phyloP scores from a whole-genome alignment of 768 basidiomycete species.

The Kwoniella sp. region DNA sequence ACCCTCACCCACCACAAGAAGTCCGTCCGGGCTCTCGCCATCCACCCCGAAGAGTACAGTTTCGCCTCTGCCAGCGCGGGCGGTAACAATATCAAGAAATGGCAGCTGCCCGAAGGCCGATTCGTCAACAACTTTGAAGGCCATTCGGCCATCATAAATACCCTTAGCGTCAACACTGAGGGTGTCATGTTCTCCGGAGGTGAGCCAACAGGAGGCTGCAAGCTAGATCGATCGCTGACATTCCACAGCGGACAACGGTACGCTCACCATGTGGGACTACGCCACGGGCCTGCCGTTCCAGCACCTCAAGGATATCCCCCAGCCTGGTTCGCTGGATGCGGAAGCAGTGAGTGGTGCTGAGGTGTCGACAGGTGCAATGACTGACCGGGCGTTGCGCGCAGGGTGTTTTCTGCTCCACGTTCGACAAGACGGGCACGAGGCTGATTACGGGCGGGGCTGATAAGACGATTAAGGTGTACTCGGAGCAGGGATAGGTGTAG shows the following conservation, averaged over 20 bases:
- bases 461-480: constrained; percentile 83
- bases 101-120: constrained; percentile 94
- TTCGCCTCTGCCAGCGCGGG: constrained; percentile 94
- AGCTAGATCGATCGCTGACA: no score
- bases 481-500: constrained; percentile 40
- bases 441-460: constrained; percentile 88
- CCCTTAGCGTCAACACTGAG: constrained; percentile 84
- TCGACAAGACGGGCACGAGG: constrained; percentile 90
- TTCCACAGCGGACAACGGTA: constrained; percentile 88
- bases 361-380: background rate
- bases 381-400: constrained; percentile 11
- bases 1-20: constrained; percentile 99
- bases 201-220: constrained; percentile 55
- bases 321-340: constrained; percentile 95
- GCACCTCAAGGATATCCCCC: constrained; percentile 84
- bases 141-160: constrained; percentile 97
- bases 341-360: constrained; percentile 58
- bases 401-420: constrained; percentile 93
- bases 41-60: constrained; percentile 94
- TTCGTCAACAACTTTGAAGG: constrained; percentile 97
- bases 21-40: constrained; percentile 84
- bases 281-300: constrained; percentile 92
- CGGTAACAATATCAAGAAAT: constrained; percentile 99
- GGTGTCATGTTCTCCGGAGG: constrained; percentile 97
- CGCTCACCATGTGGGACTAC: constrained; percentile 90